Conservation (phyloP, 345 rosid genomes). For the Combretum micranthum region DNA sequence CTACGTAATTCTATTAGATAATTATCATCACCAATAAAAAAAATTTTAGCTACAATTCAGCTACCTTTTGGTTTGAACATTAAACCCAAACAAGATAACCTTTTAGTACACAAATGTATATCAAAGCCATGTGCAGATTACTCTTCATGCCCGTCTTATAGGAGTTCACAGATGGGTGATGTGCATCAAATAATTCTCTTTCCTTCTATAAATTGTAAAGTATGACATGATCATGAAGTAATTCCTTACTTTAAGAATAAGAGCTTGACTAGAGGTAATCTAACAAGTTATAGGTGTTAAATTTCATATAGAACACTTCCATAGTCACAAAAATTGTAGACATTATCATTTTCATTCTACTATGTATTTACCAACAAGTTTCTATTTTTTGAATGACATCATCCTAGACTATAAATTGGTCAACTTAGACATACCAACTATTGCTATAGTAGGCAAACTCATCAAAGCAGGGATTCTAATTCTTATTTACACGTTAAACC, state of each 20-base stretch:
- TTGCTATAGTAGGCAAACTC: conserved; percentile 47
- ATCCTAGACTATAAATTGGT: conserved; percentile 74
- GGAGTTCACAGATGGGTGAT: conserved; percentile 76
- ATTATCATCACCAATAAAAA: too few species aligned
- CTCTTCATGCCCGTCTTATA: conserved; percentile 84
- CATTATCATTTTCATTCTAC: not conserved
- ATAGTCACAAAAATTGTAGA: too few species aligned
- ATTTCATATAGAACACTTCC: too few species aligned
- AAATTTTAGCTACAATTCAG: too few species aligned
- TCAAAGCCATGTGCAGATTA: conserved; percentile 82
- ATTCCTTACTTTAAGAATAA: too few species aligned
- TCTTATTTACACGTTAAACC: conserved; percentile 71
- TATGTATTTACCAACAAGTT: not conserved
- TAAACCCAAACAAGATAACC: too few species aligned
- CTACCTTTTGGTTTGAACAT: too few species aligned
- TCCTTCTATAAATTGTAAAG: not conserved
- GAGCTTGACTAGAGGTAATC: too few species aligned
- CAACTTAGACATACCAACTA: conserved; percentile 76
- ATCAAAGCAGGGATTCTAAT: conserved; percentile 70
- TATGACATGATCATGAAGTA: too few species aligned
- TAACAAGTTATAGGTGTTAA: too few species aligned
- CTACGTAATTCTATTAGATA: too few species aligned
- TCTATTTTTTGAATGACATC: conserved; percentile 19
- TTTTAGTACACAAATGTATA: too few species aligned
- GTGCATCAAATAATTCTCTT: conserved; percentile 77